These are phyloP conservation scores for Penicillium sp. DNA, from an alignment of 2,329 filamentous ascomycete genomes.

Conservation along the genomic window DNA sequence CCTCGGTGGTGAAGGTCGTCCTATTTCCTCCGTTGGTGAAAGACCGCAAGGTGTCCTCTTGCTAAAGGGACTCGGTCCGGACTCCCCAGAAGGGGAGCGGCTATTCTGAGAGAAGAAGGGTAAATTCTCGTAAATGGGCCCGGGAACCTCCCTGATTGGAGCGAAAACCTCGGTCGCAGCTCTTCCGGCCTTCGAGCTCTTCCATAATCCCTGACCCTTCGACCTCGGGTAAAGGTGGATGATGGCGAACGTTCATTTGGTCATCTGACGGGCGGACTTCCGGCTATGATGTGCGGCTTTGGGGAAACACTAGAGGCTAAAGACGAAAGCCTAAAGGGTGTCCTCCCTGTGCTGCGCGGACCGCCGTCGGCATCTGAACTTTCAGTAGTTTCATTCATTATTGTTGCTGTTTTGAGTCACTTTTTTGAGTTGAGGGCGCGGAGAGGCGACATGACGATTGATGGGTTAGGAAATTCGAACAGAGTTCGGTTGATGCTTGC, in stretches of 20 bases:
- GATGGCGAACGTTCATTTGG: too few species aligned
- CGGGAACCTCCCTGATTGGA: conserved; percentile 13
- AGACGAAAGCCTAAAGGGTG: too few species aligned
- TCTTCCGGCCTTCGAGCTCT: background rate
- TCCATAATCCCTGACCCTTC: conserved; percentile 3
- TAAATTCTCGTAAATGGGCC: background rate
- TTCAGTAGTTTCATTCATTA: background rate
- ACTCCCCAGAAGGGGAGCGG: background rate
- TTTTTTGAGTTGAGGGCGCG: background rate
- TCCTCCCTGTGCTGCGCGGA: background rate
- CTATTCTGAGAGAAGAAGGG: background rate
- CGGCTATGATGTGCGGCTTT: background rate
- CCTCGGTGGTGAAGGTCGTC: background rate
- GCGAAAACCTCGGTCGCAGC: conserved; percentile 8
- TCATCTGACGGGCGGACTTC: background rate
- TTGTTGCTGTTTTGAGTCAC: background rate
- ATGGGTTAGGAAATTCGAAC: background rate
- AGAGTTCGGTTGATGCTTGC: background rate
- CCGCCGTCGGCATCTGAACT: background rate
- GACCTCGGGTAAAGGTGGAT: background rate
- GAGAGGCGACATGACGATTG: background rate
- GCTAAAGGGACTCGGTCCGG: background rate
- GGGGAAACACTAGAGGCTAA: background rate
- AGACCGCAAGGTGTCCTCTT: background rate
- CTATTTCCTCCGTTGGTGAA: too few species aligned